These are phyloP conservation scores for Tulasnella sp. DNA, from an alignment of 768 basidiomycete species.

Conservation along the genomic window DNA sequence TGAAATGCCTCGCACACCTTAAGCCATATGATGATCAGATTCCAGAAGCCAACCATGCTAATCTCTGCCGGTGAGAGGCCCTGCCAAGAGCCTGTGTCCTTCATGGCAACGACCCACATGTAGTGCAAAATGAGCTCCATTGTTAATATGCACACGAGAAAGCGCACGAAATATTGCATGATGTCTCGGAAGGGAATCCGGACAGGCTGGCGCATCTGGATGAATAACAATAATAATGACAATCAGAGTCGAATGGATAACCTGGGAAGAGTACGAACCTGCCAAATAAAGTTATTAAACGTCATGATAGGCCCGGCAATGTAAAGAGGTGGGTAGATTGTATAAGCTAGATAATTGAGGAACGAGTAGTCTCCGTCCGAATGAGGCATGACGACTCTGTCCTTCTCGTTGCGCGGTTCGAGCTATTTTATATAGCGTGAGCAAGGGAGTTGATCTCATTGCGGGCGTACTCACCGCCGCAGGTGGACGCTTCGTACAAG, in stretches of 20 bases:
- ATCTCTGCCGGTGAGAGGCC: slow-evolving; percentile 73
- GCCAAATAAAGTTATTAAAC: slow-evolving; percentile 92
- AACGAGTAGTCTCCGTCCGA: slow-evolving; percentile 50
- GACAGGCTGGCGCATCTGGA: slow-evolving; percentile 56
- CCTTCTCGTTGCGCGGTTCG: slow-evolving; percentile 44
- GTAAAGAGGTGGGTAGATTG: slow-evolving; percentile 88
- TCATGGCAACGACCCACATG: slow-evolving; percentile 97
- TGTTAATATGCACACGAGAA: slow-evolving; percentile 59
- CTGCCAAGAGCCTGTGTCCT: slow-evolving; percentile 75
- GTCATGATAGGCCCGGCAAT: slow-evolving; percentile 95
- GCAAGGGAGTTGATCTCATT: slow-evolving; percentile 5
- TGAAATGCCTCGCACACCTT: slow-evolving; percentile 51
- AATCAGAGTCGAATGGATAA: not conserved
- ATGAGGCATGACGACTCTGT: slow-evolving; percentile 52
- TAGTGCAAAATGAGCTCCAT: slow-evolving; percentile 91
- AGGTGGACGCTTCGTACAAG: slow-evolving; percentile 36
- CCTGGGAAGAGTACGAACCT: slow-evolving; percentile 44
- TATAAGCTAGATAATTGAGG: slow-evolving; percentile 69
- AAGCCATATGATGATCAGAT: slow-evolving; percentile 89
- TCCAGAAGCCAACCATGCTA: slow-evolving; percentile 95
- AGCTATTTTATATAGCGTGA: slow-evolving; percentile 16
- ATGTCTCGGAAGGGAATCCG: slow-evolving; percentile 37
- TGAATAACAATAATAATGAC: not conserved
- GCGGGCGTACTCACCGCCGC: slow-evolving; percentile 33
- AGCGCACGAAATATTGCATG: slow-evolving; percentile 56